A percentile compares a stretch with the other conserved stretches of the same genome.
phyloP scores from a whole-genome alignment of 1,139 yeast genomes.

The Taphrina populina region DNA sequence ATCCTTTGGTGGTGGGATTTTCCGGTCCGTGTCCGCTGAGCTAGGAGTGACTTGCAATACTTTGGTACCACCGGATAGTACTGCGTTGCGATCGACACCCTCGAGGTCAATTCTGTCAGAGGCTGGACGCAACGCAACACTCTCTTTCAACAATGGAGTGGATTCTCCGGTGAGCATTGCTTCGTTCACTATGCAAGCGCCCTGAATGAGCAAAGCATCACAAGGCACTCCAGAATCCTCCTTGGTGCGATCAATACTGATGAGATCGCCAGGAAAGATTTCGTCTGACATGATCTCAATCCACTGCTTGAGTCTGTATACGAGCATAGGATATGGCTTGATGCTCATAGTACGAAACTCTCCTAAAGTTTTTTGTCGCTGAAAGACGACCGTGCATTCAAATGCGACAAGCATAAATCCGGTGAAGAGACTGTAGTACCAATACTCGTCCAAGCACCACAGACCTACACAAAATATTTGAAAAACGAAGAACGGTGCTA shows the following conservation, averaged over 20 bases:
- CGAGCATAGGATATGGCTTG: conserved; percentile 79
- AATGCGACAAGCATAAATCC: conserved; percentile 88
- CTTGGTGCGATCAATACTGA: conserved; percentile 73
- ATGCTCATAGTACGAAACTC: conserved; percentile 98
- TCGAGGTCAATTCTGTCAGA: conserved; percentile 68
- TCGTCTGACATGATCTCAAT: conserved; percentile 64
- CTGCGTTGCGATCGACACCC: conserved; percentile 83
- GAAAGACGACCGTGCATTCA: conserved; percentile 92
- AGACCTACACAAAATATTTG: conserved; percentile 93
- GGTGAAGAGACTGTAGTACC: conserved; percentile 92
- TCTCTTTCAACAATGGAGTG: conserved; percentile 91
- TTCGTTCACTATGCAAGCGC: conserved; percentile 90
- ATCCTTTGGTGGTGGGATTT: conserved; percentile 64
- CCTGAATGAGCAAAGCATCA: conserved; percentile 80
- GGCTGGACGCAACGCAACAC: conserved; percentile 76
- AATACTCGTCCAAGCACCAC: conserved; percentile 95
- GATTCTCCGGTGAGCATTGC: conserved; percentile 99
- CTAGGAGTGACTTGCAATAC: conserved; percentile 79
- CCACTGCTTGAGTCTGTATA: conserved; percentile 73
- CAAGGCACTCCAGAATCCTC: conserved; percentile 97
- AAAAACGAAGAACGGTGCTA: conserved; percentile 96
- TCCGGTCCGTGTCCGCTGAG: conserved; percentile 56
- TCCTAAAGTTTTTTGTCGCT: conserved; percentile 88
- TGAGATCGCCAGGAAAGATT: conserved; percentile 87
- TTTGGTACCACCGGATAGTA: conserved; percentile 95